Evolutionary conservation across 2,329 filamentous ascomycete species (phyloP).

Genomic region (Cladosporium phlei): DNA sequence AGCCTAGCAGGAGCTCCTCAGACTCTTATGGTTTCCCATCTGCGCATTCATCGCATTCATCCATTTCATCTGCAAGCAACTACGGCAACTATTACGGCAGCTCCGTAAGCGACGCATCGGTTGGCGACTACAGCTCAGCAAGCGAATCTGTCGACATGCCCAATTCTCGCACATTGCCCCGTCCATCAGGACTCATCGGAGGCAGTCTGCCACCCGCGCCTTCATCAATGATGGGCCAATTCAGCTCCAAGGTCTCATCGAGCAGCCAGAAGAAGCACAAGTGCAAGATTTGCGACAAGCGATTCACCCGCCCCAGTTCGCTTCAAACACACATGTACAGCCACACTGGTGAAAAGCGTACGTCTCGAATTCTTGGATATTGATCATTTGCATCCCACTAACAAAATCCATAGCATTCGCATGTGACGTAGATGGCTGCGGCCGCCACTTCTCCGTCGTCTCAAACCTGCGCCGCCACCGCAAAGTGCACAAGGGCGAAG

Average conservation of each 20-base stretch:
- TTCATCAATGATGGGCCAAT: constrained; percentile 97
- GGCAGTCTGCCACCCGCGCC: constrained; percentile 71
- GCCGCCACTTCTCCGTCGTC: constrained; percentile 93
- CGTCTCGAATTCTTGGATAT: constrained; percentile 42
- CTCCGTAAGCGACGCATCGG: constrained; percentile 71
- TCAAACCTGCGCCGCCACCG: constrained; percentile 91
- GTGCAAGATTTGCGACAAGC: constrained; percentile 98
- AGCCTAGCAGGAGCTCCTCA: constrained; percentile 63
- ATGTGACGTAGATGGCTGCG: constrained; percentile 91
- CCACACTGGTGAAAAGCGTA: constrained; percentile 97
- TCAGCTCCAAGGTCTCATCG: constrained; percentile 92
- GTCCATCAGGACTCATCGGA: constrained; percentile 63
- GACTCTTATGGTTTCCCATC: constrained; percentile 92
- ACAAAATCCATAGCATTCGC: constrained; percentile 64
- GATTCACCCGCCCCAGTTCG: constrained; percentile 90
- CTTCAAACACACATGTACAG: constrained; percentile 98
- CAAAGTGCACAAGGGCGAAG: constrained; percentile 86
- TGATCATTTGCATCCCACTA: constrained; percentile 8
- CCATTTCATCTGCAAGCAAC: constrained; percentile 76
- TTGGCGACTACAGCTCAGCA: constrained; percentile 90
- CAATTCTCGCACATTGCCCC: constrained; percentile 74
- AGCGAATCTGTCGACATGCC: constrained; percentile 79
- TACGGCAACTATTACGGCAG: constrained; percentile 81
- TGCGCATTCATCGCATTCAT: constrained; percentile 78
- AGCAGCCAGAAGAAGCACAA: constrained; percentile 99